Base-by-base conservation (phyloP, 208 protist species). In the Trichomonas vaginalis region DNA sequence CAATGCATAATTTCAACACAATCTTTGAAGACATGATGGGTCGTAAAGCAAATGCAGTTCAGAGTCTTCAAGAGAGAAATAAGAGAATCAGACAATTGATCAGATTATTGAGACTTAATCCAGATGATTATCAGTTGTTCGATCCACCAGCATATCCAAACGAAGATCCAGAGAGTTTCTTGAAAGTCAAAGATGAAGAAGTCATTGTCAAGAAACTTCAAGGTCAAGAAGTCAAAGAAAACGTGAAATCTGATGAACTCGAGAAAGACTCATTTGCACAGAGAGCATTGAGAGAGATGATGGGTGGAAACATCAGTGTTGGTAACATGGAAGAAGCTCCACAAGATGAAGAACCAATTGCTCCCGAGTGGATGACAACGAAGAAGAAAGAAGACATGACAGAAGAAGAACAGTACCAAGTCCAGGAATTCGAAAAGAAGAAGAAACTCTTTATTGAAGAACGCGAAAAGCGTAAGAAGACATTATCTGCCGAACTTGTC, bases 361-460 rank as follows among this genome's bases (percentile, higher is more conserved):
- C 40, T 39, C 86, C 86, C 17, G 86, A 92, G 56, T 92, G 86
- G 86, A 92, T 92, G 86, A 45, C 42, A 42, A 48, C 12, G 10
- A 92, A 92, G 86, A 92, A 92, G 86, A 92, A 92, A 51, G 86
- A 92, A 51, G 86, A 92, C 37, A 48, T 92, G n/a, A 92, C 86
- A 39, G 86, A 92, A 51, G 86, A 92, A 92, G 86, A 92, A 47
- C 86, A 92, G 37, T 92, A 92, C 37, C 86, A 92, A 92, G 46
- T 92, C 27, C n/a, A 35, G 27, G 86, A 92, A 92, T 92, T 92
- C 35, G 86, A 92, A 39, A 92, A 92, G 86, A 92, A 92, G 46
- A 35, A 48, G 17, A 92, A 92, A 45, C 42, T 48, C 45, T 92
- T 92, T 45, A 48, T 92, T 39, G 86, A 92, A 92, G 86, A 92